Evolutionary conservation across 2,329 filamentous ascomycete genomes (phyloP).

Genomic region (Fusarium sp.): DNA sequence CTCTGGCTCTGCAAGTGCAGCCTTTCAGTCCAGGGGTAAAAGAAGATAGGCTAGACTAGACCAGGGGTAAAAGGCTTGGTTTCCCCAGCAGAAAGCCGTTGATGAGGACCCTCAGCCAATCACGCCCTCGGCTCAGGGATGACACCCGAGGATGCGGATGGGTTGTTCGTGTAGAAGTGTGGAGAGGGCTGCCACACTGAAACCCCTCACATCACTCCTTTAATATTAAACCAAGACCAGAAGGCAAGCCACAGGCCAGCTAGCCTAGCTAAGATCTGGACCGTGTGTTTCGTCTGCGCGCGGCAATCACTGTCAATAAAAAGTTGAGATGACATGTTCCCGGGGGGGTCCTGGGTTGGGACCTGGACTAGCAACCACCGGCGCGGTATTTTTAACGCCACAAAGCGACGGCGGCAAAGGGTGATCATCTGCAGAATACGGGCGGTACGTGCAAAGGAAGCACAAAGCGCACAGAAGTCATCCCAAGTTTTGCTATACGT

Average conservation of each 20-base stretch:
- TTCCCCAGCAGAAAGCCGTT: slow-evolving; percentile 19
- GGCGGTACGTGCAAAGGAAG: neutral
- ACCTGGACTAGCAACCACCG: neutral
- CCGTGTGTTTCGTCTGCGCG: slow-evolving; percentile 28
- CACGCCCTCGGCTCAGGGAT: neutral
- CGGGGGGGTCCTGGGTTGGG: slow-evolving; percentile 4
- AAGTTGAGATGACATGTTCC: slow-evolving; percentile 40
- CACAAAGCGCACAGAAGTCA: neutral
- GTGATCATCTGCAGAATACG: too few relatives aligned
- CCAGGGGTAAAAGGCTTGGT: slow-evolving; percentile 33
- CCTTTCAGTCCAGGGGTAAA: slow-evolving; percentile 24
- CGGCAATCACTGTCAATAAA: slow-evolving; percentile 14
- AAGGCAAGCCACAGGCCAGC: neutral
- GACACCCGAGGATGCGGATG: slow-evolving; percentile 26
- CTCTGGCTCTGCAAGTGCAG: too few relatives aligned
- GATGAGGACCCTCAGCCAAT: slow-evolving; percentile 29
- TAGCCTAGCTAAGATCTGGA: slow-evolving; percentile 17
- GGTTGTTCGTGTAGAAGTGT: slow-evolving; percentile 17
- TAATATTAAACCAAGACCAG: slow-evolving; percentile 18
- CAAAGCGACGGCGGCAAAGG: neutral
- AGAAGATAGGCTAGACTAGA: slow-evolving; percentile 8
- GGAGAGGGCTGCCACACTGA: slow-evolving; percentile 41
- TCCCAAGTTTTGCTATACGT: neutral
- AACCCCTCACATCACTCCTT: slow-evolving; percentile 31
- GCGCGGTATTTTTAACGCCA: slow-evolving; percentile 27